A percentile compares a stretch with the other conserved stretches of the same genome.
Conservation (phyloP, 2,329 filamentous ascomycete species). For the Penicillium sp. region DNA sequence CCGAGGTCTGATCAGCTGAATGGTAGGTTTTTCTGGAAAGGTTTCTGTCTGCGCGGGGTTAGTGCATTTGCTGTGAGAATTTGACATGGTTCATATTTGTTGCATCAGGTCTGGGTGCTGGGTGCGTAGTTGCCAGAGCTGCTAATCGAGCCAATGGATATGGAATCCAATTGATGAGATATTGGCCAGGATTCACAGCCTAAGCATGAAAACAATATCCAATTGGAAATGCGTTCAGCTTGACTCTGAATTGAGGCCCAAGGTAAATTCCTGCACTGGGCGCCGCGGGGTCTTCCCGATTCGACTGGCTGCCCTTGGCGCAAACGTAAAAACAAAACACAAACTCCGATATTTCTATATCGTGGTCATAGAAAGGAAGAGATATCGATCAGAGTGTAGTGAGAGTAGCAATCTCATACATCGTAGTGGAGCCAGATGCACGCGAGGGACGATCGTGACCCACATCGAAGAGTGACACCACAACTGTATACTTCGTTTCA, state of each 20-base stretch:
- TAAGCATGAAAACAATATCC: neutral
- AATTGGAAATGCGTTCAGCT: neutral
- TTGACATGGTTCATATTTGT: neutral
- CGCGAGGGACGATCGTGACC: constrained; percentile 2
- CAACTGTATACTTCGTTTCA: constrained; percentile 2
- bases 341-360: neutral
- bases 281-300: constrained; percentile 1
- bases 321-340: neutral
- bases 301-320: constrained; percentile 1
- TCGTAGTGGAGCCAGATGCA: constrained; percentile 1
- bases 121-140: too few relatives aligned
- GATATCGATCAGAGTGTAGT: neutral
- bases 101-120: neutral
- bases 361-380: neutral
- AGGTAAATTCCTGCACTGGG: neutral
- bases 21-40: neutral
- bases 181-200: neutral
- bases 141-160: neutral
- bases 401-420: neutral
- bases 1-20: neutral
- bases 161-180: neutral
- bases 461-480: neutral
- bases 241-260: neutral
- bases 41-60: neutral
- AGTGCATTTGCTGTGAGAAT: neutral